phyloP scores from a whole-genome alignment of 768 basidiomycete genomes.

The Pleurotus giganteus region DNA sequence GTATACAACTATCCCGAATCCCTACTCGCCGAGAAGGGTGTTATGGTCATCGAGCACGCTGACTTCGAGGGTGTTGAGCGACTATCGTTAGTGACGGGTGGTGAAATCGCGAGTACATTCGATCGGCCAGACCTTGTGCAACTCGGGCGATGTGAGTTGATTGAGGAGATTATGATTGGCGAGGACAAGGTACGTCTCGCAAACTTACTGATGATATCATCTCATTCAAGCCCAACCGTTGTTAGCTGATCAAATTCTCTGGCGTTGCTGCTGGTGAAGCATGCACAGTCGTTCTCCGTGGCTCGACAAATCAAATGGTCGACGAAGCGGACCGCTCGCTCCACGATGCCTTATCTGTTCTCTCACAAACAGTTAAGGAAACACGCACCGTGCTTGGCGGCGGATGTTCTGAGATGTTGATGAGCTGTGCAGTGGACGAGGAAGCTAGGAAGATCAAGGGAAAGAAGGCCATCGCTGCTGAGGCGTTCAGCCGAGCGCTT shows the following conservation, averaged over 20 bases:
- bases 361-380: slow-evolving; percentile 98
- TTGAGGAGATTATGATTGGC: slow-evolving; percentile 99
- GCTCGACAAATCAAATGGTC: slow-evolving; percentile 98
- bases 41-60: slow-evolving; percentile 96
- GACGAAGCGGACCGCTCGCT: slow-evolving; percentile 98
- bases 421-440: slow-evolving; percentile 94
- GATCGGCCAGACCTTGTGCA: slow-evolving; percentile 91
- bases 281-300: slow-evolving; percentile 96
- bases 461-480: slow-evolving; percentile 94
- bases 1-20: slow-evolving; percentile 99
- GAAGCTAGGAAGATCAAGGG: slow-evolving; percentile 81
- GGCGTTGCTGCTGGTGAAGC: slow-evolving; percentile 97
- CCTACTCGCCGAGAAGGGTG: slow-evolving; percentile 90
- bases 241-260: slow-evolving; percentile 97
- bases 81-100: slow-evolving; percentile 92
- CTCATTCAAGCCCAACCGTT: not conserved
- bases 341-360: slow-evolving; percentile 95
- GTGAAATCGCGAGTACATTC: slow-evolving; percentile 96
- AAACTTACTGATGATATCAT: not conserved
- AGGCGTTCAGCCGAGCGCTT: slow-evolving; percentile 86
- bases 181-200: slow-evolving; percentile 82
- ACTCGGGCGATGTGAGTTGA: slow-evolving; percentile 89
- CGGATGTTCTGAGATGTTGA: slow-evolving; percentile 97
- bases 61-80: slow-evolving; percentile 99
- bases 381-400: slow-evolving; percentile 93